Percentiles rank a stretch among this genome's conserved stretches.
Conservation (phyloP, 75 land plant genomes). For the Larix kaempferi region DNA sequence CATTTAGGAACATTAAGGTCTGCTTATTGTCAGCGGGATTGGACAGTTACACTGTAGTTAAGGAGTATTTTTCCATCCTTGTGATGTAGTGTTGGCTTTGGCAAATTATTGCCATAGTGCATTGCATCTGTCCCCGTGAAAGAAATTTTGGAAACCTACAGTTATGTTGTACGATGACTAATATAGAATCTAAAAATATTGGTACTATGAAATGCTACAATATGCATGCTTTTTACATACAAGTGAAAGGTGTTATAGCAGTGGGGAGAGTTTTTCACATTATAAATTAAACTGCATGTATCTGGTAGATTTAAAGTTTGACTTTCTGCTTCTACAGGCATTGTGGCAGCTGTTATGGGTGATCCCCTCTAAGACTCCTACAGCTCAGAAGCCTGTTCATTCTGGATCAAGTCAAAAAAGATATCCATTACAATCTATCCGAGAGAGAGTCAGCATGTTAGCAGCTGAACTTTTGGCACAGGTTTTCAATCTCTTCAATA, state of each 20-base stretch:
- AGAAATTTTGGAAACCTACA: not conserved
- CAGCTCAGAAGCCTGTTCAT: constrained; percentile 26
- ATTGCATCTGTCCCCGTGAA: not conserved
- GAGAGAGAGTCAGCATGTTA: constrained; percentile 47
- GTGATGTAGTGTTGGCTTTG: not conserved
- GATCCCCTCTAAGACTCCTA: constrained; percentile 34
- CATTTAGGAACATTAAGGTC: not conserved
- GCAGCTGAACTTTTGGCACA: constrained; percentile 68
- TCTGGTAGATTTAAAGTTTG: not conserved
- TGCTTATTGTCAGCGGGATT: not conserved
- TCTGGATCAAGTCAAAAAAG: constrained; percentile 19
- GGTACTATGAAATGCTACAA: too few relatives aligned
- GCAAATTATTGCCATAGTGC: not conserved
- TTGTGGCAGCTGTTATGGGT: constrained; percentile 93
- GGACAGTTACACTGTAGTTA: not conserved
- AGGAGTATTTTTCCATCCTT: not conserved
- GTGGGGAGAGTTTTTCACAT: not conserved
- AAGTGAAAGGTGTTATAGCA: too few relatives aligned
- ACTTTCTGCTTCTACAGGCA: constrained; percentile 47
- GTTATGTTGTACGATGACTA: not conserved
- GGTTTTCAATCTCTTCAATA: constrained; percentile 36
- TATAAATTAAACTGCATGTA: not conserved
- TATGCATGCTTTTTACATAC: too few relatives aligned
- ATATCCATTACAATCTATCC: constrained; percentile 39
- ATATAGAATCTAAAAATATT: too few relatives aligned